Evolutionary conservation across 352 stramenopile genomes (phyloP).

Genomic region (Phytophthora litchii): DNA sequence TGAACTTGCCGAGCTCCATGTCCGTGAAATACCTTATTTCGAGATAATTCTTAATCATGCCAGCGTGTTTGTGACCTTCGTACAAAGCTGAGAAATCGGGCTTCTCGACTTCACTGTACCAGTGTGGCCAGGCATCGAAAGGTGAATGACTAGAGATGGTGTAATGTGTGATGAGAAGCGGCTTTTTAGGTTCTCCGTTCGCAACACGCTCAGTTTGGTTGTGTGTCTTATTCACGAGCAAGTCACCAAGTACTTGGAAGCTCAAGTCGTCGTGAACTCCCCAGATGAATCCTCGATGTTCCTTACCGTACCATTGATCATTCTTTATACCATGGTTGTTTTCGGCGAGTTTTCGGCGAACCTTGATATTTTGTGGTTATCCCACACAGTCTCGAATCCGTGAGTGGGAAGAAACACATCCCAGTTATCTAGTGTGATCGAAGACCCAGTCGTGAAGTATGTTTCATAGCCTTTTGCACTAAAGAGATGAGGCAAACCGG

Average conservation of each 20-base stretch:
- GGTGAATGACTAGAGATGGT: conserved; percentile 40
- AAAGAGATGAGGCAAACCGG: not conserved
- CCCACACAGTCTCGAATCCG: conserved; percentile 44
- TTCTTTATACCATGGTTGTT: conserved; percentile 24
- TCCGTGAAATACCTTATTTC: conserved; percentile 49
- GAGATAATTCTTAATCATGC: conserved; percentile 32
- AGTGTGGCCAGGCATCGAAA: conserved; percentile 36
- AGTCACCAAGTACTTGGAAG: conserved; percentile 44
- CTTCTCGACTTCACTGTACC: conserved; percentile 31
- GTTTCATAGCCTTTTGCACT: not conserved
- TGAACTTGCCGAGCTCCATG: conserved; percentile 44
- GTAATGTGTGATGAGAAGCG: conserved; percentile 12
- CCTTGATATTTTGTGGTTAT: conserved; percentile 28
- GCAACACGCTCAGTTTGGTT: conserved; percentile 2
- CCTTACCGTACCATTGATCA: conserved; percentile 27
- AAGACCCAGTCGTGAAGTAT: conserved; percentile 15
- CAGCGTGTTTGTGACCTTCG: conserved; percentile 18
- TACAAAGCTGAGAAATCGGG: conserved; percentile 43
- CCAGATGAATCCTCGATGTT: conserved; percentile 27
- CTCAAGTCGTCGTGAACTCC: conserved; percentile 51
- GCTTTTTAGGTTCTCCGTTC: not conserved
- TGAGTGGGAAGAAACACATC: conserved; percentile 42
- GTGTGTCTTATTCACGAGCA: conserved; percentile 42
- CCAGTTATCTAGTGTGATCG: conserved; percentile 48
- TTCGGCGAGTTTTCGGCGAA: conserved; percentile 28